Evolutionary conservation across 495 filamentous ascomycete genomes (phyloP), one percentile per base, ranked within the genome.

Genomic region (Cenococcum geophilum): DNA sequence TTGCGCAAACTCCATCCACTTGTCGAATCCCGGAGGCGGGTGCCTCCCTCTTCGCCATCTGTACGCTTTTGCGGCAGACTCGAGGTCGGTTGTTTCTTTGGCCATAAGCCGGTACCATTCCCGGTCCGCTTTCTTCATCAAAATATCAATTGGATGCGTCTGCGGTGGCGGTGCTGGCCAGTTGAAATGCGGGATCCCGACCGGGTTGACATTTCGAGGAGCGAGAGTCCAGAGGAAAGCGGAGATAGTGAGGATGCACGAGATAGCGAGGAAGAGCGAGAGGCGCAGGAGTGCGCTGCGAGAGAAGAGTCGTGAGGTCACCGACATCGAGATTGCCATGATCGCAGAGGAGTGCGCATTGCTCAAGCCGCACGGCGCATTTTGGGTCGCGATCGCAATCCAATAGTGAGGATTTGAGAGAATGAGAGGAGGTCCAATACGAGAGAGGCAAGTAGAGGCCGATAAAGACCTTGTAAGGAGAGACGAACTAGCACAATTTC

Each of bases 21-120:
- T 49, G 51, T 73, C 71, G 62, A 76, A 76, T 3, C 63, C 55
- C 10, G 73, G 73, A 2, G 73, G 73, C 16, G 73, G 73, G 59
- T 76, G 72, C 11, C 73, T 63, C 16, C 72, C 72, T 52, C 73
- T 49, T 21, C 72, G 57, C 42, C 60, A 18, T 5, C 71, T 63
- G 60, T 76, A 76, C 2, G 70, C 68, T 5, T 55, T 34, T 16
- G 72, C 68, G 3, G 72, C 66, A 6, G 59, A 57, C 27, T 63
- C 36, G 22, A 75, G 22, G 23, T 61, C 63, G 11, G 54, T 50
- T 2, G 71, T 71, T 43, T 73, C 61, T 59, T 72, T 67, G 14
- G 58, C 60, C 22, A 75, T 68, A 1, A 73, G 51, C 1, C 6
- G 37, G 37, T 60, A 23, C 4, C 52, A 64, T 21, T 68, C 60